Evolutionary conservation across 2,329 filamentous ascomycete species (phyloP), one percentile per base, ranked within the genome.

Genomic region (Huntiella decipiens): DNA sequence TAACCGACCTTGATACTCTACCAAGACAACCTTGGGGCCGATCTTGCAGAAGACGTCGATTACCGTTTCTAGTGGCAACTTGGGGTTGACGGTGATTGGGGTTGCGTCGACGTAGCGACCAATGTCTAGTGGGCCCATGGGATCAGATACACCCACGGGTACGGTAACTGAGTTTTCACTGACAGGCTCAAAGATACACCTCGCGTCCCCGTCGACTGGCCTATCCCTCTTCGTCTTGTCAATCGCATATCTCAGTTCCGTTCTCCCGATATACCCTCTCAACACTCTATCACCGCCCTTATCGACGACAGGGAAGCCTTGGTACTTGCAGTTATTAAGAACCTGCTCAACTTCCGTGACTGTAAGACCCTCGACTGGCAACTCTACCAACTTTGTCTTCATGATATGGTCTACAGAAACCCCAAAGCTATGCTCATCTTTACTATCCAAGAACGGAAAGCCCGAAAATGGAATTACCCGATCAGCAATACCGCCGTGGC

Each of bases 1-100:
- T 2, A 98, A 70, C 43, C 75, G 74, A 11, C 91, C 91, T 49
- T 83, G 81, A 57, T 94, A 81, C 60, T 98, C 91, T 35, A 95
- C 80, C 3, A 98, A 70, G 43, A 98, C 88, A 4, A 95, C 86
- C 1, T 91, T 75, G 0, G 88, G 91, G 0, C 91, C 91, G 59
- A 98, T 92, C 65, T 96, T 98, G 60, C 88, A 88, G 67, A 98
- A 98, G 8, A 98, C 70, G 57, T 98, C 91, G 86, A 98, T 95
- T 31, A 93, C 88, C 0, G 91, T 98, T 62, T 98, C 91, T 0
- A 98, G 74, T 0, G 88, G 82, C 1, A 96, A 74, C 1, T 85
- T 77, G 0, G 91, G 91, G 57, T 98, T 91, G 1, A 87, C 87
- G 0, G 86, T 82, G 2, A 98, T 74, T 0, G 91, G 91, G 0